phyloP scores from a whole-genome alignment of 2,329 filamentous ascomycete genomes.

The Pseudopyricularia javanii region DNA sequence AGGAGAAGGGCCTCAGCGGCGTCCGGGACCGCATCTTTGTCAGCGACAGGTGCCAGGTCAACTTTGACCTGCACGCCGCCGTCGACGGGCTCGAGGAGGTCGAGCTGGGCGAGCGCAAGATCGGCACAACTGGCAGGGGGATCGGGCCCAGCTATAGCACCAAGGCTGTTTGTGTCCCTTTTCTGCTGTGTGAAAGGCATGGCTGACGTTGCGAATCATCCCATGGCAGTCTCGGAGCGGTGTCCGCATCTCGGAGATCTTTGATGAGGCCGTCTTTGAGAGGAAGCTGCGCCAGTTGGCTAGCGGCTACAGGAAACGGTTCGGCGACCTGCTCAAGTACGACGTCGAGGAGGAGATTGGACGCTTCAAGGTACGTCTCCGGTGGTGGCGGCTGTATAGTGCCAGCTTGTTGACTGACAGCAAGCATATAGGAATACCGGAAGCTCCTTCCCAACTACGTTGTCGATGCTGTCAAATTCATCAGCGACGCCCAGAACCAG shows the following conservation, averaged over 20 bases:
- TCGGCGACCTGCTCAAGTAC: conserved; percentile 44
- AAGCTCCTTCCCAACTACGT: conserved; percentile 30
- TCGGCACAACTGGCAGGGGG: conserved; percentile 12
- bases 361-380: conserved; percentile 32
- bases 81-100: conserved; percentile 58
- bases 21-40: conserved; percentile 43
- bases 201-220: background rate
- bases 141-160: conserved; percentile 23
- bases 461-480: conserved; percentile 47
- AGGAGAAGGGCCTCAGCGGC: conserved; percentile 22
- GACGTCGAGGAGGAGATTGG: conserved; percentile 59
- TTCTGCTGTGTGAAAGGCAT: background rate
- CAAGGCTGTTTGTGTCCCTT: conserved; percentile 31
- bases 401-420: background rate
- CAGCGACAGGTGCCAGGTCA: conserved; percentile 49
- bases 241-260: conserved; percentile 54
- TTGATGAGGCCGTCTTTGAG: conserved; percentile 55
- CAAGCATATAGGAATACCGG: background rate
- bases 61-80: conserved; percentile 52
- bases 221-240: conserved; percentile 39
- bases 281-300: conserved; percentile 50
- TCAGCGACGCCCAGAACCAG: conserved; percentile 37
- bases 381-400: background rate
- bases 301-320: conserved; percentile 53
- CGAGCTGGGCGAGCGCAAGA: conserved; percentile 25